A percentile compares a stretch with the other conserved stretches of the same genome.
These are phyloP conservation scores for Blastobotrys arbuscula DNA, from an alignment of 1,139 yeast genomes.

Conservation along the genomic window DNA sequence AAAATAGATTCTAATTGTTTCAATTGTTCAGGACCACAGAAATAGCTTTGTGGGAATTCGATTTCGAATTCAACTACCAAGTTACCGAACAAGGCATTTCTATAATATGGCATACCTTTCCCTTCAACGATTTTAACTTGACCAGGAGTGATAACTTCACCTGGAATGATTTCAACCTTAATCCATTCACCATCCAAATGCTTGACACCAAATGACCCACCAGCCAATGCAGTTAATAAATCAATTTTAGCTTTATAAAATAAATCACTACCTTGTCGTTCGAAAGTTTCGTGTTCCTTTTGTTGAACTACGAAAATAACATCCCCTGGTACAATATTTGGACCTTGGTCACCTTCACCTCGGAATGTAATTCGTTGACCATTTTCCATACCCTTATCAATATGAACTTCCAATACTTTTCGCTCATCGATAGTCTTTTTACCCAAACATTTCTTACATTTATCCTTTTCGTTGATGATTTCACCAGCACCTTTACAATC, in stretches of 20 bases:
- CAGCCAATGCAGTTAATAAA: conserved; percentile 89
- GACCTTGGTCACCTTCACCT: conserved; percentile 98
- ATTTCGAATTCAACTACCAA: conserved; percentile 47
- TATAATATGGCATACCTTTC: conserved; percentile 90
- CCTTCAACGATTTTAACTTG: conserved; percentile 74
- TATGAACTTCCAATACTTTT: conserved; percentile 88
- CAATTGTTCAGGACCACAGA: conserved; percentile 37
- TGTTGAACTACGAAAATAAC: conserved; percentile 88
- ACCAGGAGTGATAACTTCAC: conserved; percentile 90
- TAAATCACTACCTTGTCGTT: conserved; percentile 87
- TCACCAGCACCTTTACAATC: conserved; percentile 92
- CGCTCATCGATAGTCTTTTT: conserved; percentile 83
- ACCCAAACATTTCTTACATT: conserved; percentile 85
- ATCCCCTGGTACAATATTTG: conserved; percentile 93
- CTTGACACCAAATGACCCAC: conserved; percentile 83
- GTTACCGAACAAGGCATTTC: conserved; percentile 44
- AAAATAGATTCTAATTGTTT: conserved; percentile 38
- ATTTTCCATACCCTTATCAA: conserved; percentile 96
- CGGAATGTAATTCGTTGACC: conserved; percentile 87
- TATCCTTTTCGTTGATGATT: conserved; percentile 78
- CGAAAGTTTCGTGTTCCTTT: conserved; percentile 73
- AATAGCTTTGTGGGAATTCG: conserved; percentile 43
- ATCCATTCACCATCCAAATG: conserved; percentile 78
- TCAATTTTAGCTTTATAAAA: conserved; percentile 83
- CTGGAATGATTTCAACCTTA: conserved; percentile 77